Percentiles rank a stretch among this genome's conserved stretches.
Evolutionary conservation across 2,329 filamentous ascomycete species (phyloP).

Genomic region (Epicoccum sorghinum): DNA sequence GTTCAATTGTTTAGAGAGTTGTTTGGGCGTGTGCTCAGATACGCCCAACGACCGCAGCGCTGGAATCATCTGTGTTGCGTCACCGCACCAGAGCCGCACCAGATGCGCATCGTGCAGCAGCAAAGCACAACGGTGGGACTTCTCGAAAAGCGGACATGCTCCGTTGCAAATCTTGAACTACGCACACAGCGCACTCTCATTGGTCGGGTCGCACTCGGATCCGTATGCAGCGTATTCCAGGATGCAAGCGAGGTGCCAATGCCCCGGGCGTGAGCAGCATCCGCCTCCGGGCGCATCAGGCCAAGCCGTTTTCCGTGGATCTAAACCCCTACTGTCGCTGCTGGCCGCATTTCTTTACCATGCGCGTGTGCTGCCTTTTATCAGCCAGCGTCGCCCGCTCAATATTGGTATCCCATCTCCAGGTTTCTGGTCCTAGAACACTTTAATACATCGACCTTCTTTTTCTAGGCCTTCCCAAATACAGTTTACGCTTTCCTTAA

Average conservation of each 20-base stretch:
- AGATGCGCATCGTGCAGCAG: background rate
- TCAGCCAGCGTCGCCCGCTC: conserved; percentile 18
- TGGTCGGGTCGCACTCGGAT: conserved; percentile 19
- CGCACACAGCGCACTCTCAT: conserved; percentile 11
- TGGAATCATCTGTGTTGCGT: conserved; percentile 2
- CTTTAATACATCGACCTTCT: conserved; percentile 23
- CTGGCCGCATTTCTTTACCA: conserved; percentile 22
- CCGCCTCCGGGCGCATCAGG: conserved; percentile 30
- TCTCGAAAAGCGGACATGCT: conserved; percentile 6
- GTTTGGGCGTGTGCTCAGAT: background rate
- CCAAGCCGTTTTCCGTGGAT: conserved; percentile 28
- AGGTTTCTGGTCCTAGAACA: conserved; percentile 16
- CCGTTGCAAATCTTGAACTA: background rate
- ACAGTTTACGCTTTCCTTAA: background rate
- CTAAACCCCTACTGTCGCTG: conserved; percentile 23
- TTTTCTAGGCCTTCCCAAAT: background rate
- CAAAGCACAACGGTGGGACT: conserved; percentile 2
- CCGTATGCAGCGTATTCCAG: conserved; percentile 24
- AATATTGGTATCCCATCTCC: background rate
- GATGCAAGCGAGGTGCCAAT: conserved; percentile 19
- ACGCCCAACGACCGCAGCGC: conserved; percentile 2
- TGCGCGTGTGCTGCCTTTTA: conserved; percentile 26
- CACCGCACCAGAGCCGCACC: conserved; percentile 14
- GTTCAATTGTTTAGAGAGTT: background rate
- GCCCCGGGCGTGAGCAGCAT: conserved; percentile 26